phyloP scores from a whole-genome alignment of 106 monocot species.

The Dioscorea dumetorum region DNA sequence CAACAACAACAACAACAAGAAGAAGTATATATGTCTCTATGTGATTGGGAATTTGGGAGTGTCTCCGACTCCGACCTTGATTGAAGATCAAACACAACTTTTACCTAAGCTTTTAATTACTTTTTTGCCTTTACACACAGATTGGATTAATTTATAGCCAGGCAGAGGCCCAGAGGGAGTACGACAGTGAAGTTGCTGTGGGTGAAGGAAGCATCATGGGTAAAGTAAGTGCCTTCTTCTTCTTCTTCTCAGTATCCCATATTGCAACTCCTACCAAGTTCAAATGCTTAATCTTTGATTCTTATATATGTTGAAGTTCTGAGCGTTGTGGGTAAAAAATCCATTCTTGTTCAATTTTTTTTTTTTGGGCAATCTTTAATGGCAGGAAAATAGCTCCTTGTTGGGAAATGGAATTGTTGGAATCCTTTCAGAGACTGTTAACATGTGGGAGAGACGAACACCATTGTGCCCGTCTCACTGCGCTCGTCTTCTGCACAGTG shows the following conservation, averaged over 20 bases:
- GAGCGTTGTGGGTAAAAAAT: not conserved
- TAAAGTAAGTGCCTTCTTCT: not conserved
- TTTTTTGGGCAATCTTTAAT: not conserved
- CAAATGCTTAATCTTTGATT: not conserved
- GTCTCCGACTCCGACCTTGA: no score
- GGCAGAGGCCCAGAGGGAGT: no score
- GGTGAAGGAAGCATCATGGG: no score
- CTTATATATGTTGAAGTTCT: not conserved
- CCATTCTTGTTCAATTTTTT: not conserved
- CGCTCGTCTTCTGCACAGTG: conserved; percentile 73
- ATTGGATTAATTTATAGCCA: no score
- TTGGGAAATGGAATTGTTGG: conserved; percentile 90
- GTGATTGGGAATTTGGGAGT: no score
- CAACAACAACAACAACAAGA: no score
- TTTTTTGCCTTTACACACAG: no score
- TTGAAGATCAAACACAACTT: no score
- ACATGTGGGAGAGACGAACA: conserved; percentile 88
- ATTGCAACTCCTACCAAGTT: not conserved
- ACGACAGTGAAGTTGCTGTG: no score
- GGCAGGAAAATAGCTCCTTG: conserved; percentile 11
- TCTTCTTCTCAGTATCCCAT: not conserved
- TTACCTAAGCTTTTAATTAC: no score
- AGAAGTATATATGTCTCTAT: no score
- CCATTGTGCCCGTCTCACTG: conserved; percentile 88
- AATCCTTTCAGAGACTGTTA: conserved; percentile 66